Evolutionary conservation across 73 alveolate species (phyloP).

Genomic region (Symbiodinium natans): DNA sequence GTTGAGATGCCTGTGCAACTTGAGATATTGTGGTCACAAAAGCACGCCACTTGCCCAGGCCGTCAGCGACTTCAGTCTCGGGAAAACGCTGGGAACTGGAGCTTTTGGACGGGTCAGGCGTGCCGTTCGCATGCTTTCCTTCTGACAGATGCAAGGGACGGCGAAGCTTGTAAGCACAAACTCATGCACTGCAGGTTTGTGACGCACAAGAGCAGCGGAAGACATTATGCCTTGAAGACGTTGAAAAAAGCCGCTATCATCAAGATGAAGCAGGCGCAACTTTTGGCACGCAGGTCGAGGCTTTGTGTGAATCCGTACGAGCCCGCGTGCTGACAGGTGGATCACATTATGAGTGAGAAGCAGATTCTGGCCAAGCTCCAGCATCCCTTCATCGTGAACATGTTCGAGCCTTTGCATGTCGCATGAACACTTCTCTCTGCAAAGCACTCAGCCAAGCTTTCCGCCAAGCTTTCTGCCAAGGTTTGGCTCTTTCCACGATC

Average conservation of each 20-base stretch:
- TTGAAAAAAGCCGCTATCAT: slow-evolving; percentile 92
- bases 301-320: background rate
- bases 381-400: slow-evolving; percentile 97
- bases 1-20: too few species aligned
- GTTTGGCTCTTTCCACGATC: slow-evolving; percentile 96
- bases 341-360: slow-evolving; percentile 97
- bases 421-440: background rate
- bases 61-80: slow-evolving; percentile 86
- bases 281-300: too few species aligned
- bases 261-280: slow-evolving; percentile 92
- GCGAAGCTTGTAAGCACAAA: too few species aligned
- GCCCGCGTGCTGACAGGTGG: slow-evolving; percentile 93
- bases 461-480: background rate
- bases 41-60: background rate
- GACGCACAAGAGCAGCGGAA: slow-evolving; percentile 94
- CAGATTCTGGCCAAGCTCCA: slow-evolving; percentile 96
- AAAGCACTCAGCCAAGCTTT: background rate
- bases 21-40: too few species aligned
- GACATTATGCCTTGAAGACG: slow-evolving; percentile 95
- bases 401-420: background rate
- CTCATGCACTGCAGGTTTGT: slow-evolving; percentile 44
- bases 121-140: too few species aligned
- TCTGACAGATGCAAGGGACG: too few species aligned
- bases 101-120: slow-evolving; percentile 95
- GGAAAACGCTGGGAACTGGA: slow-evolving; percentile 94